phyloP scores from a whole-genome alignment of 2,329 filamentous ascomycete species.

The Hypomyces rosellus region DNA sequence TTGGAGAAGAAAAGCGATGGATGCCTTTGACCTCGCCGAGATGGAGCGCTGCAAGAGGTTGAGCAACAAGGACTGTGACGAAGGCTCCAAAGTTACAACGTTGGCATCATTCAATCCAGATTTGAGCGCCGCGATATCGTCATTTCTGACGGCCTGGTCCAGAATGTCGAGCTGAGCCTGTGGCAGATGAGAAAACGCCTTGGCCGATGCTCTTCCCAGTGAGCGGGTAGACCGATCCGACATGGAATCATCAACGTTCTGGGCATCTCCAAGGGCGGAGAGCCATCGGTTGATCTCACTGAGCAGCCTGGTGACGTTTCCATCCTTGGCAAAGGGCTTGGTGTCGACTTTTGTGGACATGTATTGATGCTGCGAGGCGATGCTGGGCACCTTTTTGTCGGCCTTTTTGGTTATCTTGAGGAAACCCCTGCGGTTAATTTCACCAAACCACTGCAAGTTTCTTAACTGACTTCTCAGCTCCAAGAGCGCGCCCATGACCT shows the following conservation, averaged over 20 bases:
- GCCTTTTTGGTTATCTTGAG: constrained; percentile 99
- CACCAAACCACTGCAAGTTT: constrained; percentile 95
- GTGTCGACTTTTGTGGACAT: constrained; percentile 86
- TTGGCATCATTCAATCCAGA: constrained; percentile 54
- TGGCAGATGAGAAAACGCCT: constrained; percentile 67
- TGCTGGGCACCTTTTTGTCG: constrained; percentile 82
- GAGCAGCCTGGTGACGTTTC: constrained; percentile 41
- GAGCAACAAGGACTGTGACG: constrained; percentile 61
- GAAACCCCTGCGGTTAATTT: constrained; percentile 92
- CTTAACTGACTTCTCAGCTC: constrained; percentile 82
- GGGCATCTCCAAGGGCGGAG: constrained; percentile 70
- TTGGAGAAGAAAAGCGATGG: constrained; percentile 64
- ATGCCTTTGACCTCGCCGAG: constrained; percentile 59
- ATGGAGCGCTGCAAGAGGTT: constrained; percentile 76
- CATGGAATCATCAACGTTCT: constrained; percentile 66
- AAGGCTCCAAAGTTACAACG: constrained; percentile 25
- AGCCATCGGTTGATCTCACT: constrained; percentile 84
- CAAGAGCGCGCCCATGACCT: constrained; percentile 81
- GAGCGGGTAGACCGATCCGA: constrained; percentile 72
- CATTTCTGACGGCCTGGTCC: constrained; percentile 64
- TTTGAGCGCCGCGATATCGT: constrained; percentile 54
- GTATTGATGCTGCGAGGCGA: constrained; percentile 76
- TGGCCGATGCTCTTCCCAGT: constrained; percentile 68
- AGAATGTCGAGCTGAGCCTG: constrained; percentile 61
- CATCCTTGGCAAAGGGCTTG: constrained; percentile 76